These are phyloP conservation scores for Petunia hybrid DNA, from an alignment of 305 asterid genomes.

Conservation along the genomic window DNA sequence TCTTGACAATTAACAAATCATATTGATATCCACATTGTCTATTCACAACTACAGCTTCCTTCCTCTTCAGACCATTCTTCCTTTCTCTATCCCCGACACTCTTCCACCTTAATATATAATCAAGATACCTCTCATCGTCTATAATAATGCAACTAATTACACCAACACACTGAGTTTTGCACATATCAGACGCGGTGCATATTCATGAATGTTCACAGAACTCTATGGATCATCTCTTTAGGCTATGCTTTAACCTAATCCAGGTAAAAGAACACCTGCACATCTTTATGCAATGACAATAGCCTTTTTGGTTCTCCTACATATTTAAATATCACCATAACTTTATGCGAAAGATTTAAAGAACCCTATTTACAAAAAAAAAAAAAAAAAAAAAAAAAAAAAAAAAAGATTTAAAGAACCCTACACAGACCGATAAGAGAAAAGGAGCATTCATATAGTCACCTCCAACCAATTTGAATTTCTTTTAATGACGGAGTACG, in stretches of 20 bases:
- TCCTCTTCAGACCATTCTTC: neutral
- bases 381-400: no score
- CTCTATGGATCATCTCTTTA: neutral
- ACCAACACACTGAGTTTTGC: neutral
- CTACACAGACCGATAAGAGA: no score
- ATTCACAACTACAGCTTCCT: constrained; percentile 9
- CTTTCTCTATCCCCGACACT: neutral
- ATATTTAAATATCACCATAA: no score
- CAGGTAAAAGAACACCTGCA: no score
- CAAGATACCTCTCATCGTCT: neutral
- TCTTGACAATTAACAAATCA: neutral
- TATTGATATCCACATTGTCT: neutral
- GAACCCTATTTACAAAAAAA: no score
- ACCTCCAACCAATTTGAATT: no score
- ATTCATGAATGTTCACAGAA: neutral
- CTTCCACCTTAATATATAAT: neutral
- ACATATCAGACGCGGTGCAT: neutral
- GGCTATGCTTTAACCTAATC: no score
- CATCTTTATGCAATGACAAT: no score
- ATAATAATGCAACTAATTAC: neutral
- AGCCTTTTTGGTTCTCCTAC: neutral
- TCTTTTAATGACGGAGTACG: neutral
- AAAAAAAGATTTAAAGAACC: neutral
- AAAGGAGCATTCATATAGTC: no score
- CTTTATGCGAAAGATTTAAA: no score